Evolutionary conservation across 306 rosid genomes (phyloP).

Genomic region (Rosa multiflora): DNA sequence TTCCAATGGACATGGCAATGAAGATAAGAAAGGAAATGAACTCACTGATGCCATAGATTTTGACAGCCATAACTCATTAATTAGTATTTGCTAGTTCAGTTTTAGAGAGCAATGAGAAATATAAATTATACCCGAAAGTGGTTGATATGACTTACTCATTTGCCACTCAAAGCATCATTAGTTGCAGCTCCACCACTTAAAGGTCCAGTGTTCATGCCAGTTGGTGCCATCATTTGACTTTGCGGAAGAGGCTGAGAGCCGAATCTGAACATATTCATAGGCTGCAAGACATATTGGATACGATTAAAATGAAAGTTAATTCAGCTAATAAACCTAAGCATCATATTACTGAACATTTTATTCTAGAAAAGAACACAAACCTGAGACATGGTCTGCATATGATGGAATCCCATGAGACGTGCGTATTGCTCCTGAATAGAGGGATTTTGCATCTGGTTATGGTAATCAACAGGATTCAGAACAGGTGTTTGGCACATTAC

Average conservation of each 20-base stretch:
- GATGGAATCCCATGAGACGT: constrained; percentile 66
- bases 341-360: neutral
- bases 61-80: constrained; percentile 6
- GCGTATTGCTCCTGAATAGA: constrained; percentile 64
- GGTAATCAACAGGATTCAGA: constrained; percentile 53
- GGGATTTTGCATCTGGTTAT: constrained; percentile 60
- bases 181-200: constrained; percentile 38
- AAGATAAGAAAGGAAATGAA: constrained; percentile 29
- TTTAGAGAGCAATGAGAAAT: neutral
- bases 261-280: constrained; percentile 54
- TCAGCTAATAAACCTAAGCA: neutral
- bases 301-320: neutral
- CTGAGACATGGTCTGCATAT: constrained; percentile 69
- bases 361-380: constrained; percentile 33
- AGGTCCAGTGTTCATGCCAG: constrained; percentile 37
- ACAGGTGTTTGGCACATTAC: constrained; percentile 54
- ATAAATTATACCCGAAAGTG: neutral
- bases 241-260: constrained; percentile 53
- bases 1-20: constrained; percentile 13
- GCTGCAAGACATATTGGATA: constrained; percentile 39
- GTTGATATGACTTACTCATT: constrained; percentile 34
- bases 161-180: constrained; percentile 41
- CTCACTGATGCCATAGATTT: constrained; percentile 16
- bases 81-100: neutral
- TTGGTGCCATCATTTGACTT: constrained; percentile 45